These are phyloP conservation scores for Zopfochytrium polystomum DNA, from an alignment of 371 early-diverging fungal species.

Conservation along the genomic window DNA sequence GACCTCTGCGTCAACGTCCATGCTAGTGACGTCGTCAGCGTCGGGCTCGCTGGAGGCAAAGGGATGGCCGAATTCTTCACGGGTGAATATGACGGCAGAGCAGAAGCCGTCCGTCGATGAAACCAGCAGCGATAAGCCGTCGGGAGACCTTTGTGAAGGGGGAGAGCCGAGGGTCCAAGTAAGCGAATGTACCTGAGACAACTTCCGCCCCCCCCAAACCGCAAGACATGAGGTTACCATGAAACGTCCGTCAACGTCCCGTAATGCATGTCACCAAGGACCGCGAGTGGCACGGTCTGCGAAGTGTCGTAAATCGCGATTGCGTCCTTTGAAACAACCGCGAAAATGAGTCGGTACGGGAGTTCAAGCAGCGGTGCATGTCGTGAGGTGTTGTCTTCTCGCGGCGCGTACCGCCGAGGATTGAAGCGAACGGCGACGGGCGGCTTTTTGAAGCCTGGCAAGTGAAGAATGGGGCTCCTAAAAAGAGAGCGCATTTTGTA, in stretches of 20 bases:
- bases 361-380: constrained; percentile 29
- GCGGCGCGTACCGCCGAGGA: constrained; percentile 43
- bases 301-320: constrained; percentile 84
- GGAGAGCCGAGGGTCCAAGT: background rate
- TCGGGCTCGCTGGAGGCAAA: too few relatives aligned
- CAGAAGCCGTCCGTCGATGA: constrained; percentile 89
- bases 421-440: constrained; percentile 77
- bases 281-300: constrained; percentile 65
- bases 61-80: constrained; percentile 42
- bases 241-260: constrained; percentile 76
- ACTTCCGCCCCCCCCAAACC: too few relatives aligned
- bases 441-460: constrained; percentile 73
- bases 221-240: constrained; percentile 11
- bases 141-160: constrained; percentile 56
- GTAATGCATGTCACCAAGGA: constrained; percentile 81
- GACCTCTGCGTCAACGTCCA: too few relatives aligned
- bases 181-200: constrained; percentile 6
- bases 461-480: constrained; percentile 60
- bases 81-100: constrained; percentile 72
- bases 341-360: constrained; percentile 77
- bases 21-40: too few relatives aligned
- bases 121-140: constrained; percentile 70
- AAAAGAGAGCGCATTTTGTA: too few relatives aligned
- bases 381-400: background rate
- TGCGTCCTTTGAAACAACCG: constrained; percentile 80